Conservation (phyloP, 257 asterid species). For the Jacaranda copaia region DNA sequence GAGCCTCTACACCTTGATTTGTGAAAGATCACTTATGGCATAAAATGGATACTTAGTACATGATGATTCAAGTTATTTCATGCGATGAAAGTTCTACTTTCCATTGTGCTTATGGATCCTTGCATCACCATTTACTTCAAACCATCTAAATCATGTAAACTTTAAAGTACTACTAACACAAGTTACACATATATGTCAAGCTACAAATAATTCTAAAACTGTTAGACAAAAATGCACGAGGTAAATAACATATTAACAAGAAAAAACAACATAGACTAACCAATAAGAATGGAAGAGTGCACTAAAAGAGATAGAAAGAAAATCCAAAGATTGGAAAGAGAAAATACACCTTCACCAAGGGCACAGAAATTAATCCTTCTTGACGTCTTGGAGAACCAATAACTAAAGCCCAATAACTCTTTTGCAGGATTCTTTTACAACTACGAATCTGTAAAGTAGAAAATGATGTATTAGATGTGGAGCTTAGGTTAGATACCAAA, state of each 20-base stretch:
- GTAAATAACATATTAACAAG: slow-evolving; percentile 12
- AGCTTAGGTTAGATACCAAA: slow-evolving; percentile 24
- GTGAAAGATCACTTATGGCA: too few species aligned
- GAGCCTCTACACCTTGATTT: too few species aligned
- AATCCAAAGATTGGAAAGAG: slow-evolving; percentile 5
- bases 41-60: too few species aligned
- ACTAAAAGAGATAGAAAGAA: background rate
- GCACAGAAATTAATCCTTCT: slow-evolving; percentile 71
- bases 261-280: background rate
- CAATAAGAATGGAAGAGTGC: slow-evolving; percentile 4
- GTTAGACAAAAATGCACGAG: background rate
- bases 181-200: slow-evolving; percentile 3
- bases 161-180: slow-evolving; percentile 9
- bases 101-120: too few species aligned
- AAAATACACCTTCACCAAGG: slow-evolving; percentile 74
- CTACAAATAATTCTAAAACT: slow-evolving; percentile 24
- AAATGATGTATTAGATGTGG: slow-evolving; percentile 20
- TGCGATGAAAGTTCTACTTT: too few species aligned
- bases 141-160: background rate
- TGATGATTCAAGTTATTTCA: too few species aligned
- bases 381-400: slow-evolving; percentile 88
- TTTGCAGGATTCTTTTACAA: slow-evolving; percentile 58
- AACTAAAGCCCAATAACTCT: slow-evolving; percentile 92
- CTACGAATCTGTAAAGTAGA: slow-evolving; percentile 52
- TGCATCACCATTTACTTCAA: too few species aligned